Evolutionary conservation across 495 filamentous ascomycete genomes (phyloP).

Genomic region (Geoglossum glabrum): DNA sequence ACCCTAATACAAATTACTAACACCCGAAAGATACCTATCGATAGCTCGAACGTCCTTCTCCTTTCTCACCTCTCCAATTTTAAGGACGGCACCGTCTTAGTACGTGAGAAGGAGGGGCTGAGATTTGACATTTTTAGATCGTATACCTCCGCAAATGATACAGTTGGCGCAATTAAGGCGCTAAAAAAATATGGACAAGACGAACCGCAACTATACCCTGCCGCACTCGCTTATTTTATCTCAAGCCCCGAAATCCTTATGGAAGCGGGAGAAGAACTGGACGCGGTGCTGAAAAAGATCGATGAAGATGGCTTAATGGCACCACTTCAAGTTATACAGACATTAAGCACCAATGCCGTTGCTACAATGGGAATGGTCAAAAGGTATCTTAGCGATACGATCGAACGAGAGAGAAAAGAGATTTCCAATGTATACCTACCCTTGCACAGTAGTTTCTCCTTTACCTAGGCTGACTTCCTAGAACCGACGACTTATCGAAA

Average conservation of each 20-base stretch:
- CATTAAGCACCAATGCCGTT: slow-evolving; percentile 62
- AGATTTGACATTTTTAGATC: slow-evolving; percentile 92
- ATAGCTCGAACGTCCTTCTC: slow-evolving; percentile 82
- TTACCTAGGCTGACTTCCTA: slow-evolving; percentile 11
- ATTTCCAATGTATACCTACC: slow-evolving; percentile 38
- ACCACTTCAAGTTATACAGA: slow-evolving; percentile 89
- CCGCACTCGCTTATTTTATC: slow-evolving; percentile 83
- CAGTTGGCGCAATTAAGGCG: slow-evolving; percentile 70
- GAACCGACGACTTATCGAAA: slow-evolving; percentile 65
- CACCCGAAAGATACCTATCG: slow-evolving; percentile 46
- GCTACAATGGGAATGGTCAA: slow-evolving; percentile 96
- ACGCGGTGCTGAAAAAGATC: slow-evolving; percentile 64
- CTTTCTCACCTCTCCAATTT: slow-evolving; percentile 86
- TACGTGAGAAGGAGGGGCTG: slow-evolving; percentile 82
- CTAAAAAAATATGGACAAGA: slow-evolving; percentile 77
- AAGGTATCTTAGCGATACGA: slow-evolving; percentile 70
- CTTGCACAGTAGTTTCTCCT: not conserved
- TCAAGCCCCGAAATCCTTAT: slow-evolving; percentile 61
- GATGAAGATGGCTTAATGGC: slow-evolving; percentile 85
- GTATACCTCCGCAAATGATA: slow-evolving; percentile 86
- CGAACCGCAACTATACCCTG: slow-evolving; percentile 83
- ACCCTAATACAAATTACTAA: not conserved
- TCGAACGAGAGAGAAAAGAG: slow-evolving; percentile 69
- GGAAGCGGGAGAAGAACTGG: slow-evolving; percentile 73
- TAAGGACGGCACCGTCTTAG: slow-evolving; percentile 71